These are phyloP conservation scores for Hemileia vastatrix DNA, from an alignment of 1,284 basidiomycete species.

Conservation along the genomic window DNA sequence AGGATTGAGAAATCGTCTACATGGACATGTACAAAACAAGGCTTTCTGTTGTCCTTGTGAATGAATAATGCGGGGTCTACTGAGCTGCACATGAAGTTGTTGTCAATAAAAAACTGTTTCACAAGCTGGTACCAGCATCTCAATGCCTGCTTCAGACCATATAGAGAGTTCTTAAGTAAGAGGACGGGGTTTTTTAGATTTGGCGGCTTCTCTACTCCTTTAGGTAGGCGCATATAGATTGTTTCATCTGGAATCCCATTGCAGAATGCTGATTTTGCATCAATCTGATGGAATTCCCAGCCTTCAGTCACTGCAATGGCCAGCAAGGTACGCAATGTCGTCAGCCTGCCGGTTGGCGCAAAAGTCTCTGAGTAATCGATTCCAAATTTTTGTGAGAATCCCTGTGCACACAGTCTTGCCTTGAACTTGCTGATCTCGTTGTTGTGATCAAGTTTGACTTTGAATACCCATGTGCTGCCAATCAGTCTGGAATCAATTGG, in stretches of 20 bases:
- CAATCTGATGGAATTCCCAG: neutral
- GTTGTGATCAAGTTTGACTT: neutral
- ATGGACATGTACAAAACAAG: no score
- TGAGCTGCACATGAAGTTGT: no score
- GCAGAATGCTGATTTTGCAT: neutral
- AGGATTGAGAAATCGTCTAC: no score
- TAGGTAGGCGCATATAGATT: neutral
- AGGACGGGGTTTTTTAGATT: no score
- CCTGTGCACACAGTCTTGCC: conserved; percentile 1
- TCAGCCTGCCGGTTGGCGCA: neutral
- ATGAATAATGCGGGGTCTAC: no score
- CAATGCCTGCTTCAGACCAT: no score
- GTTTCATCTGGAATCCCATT: neutral
- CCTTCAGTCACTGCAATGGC: neutral
- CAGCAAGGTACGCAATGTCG: neutral
- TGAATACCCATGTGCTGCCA: neutral
- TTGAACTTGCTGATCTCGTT: neutral
- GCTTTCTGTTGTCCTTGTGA: no score
- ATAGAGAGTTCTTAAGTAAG: no score
- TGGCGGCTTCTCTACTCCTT: neutral
- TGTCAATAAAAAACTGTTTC: no score
- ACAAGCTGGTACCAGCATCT: no score
- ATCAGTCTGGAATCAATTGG: neutral
- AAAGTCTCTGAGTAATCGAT: neutral
- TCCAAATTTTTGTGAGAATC: neutral